These are phyloP conservation scores for Colletotrichum sansevieriae DNA, from an alignment of 2,329 filamentous ascomycete genomes.

Conservation along the genomic window DNA sequence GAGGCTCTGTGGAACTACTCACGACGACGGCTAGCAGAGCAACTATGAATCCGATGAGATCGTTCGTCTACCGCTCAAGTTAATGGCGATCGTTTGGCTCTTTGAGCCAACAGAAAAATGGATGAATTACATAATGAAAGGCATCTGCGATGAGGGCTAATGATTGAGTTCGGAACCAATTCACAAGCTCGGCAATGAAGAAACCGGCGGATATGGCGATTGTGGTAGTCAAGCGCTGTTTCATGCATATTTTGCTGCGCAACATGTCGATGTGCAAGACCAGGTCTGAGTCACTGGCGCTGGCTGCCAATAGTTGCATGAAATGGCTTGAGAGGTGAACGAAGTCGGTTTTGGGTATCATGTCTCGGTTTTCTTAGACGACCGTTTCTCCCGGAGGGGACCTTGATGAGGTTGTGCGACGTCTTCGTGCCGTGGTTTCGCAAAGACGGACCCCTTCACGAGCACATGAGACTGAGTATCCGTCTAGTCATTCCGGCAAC, in stretches of 20 bases:
- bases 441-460: too few species aligned
- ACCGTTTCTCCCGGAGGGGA: too few species aligned
- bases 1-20: slow-evolving; percentile 43
- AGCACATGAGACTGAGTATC: too few species aligned
- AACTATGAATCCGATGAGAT: slow-evolving; percentile 77
- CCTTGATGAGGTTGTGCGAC: too few species aligned
- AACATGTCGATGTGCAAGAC: slow-evolving; percentile 35
- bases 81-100: neutral
- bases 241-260: slow-evolving; percentile 49
- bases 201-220: slow-evolving; percentile 65
- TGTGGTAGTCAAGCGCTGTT: slow-evolving; percentile 60
- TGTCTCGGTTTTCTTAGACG: too few species aligned
- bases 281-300: too few species aligned
- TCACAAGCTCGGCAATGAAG: slow-evolving; percentile 67
- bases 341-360: too few species aligned
- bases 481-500: too few species aligned
- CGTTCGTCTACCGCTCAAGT: slow-evolving; percentile 67
- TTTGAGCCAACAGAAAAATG: too few species aligned
- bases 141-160: slow-evolving; percentile 82
- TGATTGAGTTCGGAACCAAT: slow-evolving; percentile 78
- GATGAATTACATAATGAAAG: slow-evolving; percentile 77
- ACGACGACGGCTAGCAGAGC: slow-evolving; percentile 75
- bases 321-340: neutral
- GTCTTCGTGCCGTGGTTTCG: too few species aligned
- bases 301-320: too few species aligned